Base-by-base conservation (phyloP, 345 rosid genomes). In the Citropsis articulata region DNA sequence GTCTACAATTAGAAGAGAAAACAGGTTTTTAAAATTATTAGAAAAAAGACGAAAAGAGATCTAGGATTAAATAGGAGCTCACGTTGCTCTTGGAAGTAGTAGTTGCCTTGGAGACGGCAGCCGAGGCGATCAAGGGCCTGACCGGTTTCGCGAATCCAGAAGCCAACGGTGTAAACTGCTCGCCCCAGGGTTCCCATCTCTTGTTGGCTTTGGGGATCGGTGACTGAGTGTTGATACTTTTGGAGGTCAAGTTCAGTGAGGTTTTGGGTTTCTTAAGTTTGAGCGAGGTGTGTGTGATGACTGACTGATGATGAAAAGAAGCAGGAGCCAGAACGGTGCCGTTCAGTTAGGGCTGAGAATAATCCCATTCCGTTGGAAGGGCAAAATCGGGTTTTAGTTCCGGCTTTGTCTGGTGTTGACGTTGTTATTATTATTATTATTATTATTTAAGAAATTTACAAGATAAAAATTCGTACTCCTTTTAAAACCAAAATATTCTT, bases 111-210 rank as follows among this genome's bases (percentile, higher is more conserved):
- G 81, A 92, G 94, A 76, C 95, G 97, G 83, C 93, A 89, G 67
- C 98, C 98, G 69, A 95, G 96, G 56, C 97, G 97, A 89, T 92
- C 95, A 72, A 95, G 88, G 62, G 99, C 98, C 63, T 92, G 97
- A 38, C 99, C 97, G 7, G 93, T 89, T 90, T 95, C 98, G 75
- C 99, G 92, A 85, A 95, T 88, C 98, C 99, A 95, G 83, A 95
- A 92, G 56, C 97, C 97, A 24, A 94, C 92, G 75, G 94, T 82
- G 93, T 94, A 94, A 65, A 94, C 80, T 66, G 97, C 97, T 87
- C 85, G 83, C 3, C 98, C 97, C 24, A 95, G 86, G 76, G 93
- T 95, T 79, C 97, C 97, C 99, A 95, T 95, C 72, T 80, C 19
- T 6, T 33, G 22, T 40, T 61, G 8, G 27, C 18, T 22, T 38